Base-by-base conservation (phyloP, 805 yeast species). In the Suhomyces sp. region DNA sequence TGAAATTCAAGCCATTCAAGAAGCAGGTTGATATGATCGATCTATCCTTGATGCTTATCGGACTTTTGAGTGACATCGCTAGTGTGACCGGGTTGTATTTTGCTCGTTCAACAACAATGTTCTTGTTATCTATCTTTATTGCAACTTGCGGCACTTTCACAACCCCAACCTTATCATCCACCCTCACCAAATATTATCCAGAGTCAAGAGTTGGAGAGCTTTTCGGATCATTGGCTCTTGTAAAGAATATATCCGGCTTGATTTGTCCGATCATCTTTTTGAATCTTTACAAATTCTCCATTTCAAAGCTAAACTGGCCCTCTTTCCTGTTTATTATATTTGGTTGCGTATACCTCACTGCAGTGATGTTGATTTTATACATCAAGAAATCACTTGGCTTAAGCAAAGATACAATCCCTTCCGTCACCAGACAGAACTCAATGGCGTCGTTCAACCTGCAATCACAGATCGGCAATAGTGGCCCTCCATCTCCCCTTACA, bases 171-270 rank as follows among this genome's bases (percentile, higher is more conserved):
- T 54, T 85, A 4, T 85, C 82, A 58, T 75, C 86, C 0, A 58
- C 87, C 0, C 66, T 86, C 6, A 74, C 84, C 48, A 87, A 87
- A 61, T 82, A 84, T 63, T 79, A 76, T 54, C 80, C 82, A 1
- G 80, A 81, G 33, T 74, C 78, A 6, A 77, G 77, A 52, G 76
- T 81, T 4, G 94, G 94, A 13, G 89, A 86, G 64, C 72, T 84
- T 19, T 86, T 86, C 67, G 91, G 92, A 10, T 89, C 86, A 0
- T 63, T 85, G 41, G 81, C 89, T 0, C 62, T 87, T 46, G 62
- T 85, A 12, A 80, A 83, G 59, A 84, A 81, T 55, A 47, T 78
- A 0, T 64, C 79, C 3, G 66, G 72, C 51, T 67, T 84, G 52
- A 49, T 77, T 9, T 68, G 76, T 0, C 90, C 92, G 0, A 64